phyloP scores from a whole-genome alignment of 371 early-diverging fungal species.

The Syncephalastrum contaminatum region DNA sequence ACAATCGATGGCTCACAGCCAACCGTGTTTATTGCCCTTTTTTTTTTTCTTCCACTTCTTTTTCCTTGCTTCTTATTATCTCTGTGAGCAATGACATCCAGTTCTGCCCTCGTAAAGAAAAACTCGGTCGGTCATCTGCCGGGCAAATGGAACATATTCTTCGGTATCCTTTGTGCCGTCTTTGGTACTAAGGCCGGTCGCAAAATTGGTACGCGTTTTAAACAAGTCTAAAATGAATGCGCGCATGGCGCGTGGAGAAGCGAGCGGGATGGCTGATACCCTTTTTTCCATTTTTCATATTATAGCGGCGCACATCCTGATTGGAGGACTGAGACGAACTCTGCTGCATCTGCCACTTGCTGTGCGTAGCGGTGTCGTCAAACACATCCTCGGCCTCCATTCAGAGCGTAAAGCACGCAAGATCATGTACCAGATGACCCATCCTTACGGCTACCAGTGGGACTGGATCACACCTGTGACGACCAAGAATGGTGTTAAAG shows the following conservation, averaged over 20 bases:
- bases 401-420: slow-evolving; percentile 2
- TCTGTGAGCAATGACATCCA: not conserved
- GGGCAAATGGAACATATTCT: not conserved
- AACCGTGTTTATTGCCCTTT: too few relatives aligned
- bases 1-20: not conserved
- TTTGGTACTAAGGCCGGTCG: slow-evolving; percentile 13
- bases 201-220: slow-evolving; percentile 9
- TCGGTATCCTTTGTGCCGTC: slow-evolving; percentile 11
- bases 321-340: not conserved
- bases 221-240: not conserved
- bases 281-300: not conserved
- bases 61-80: not conserved
- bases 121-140: too few relatives aligned
- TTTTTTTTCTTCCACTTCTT: not conserved
- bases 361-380: slow-evolving; percentile 4
- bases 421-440: not conserved
- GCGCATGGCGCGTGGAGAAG: too few relatives aligned
- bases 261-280: too few relatives aligned
- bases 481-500: slow-evolving; percentile 7
- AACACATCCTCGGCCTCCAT: not conserved
- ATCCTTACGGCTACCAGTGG: slow-evolving; percentile 18
- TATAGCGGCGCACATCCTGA: slow-evolving; percentile 15
- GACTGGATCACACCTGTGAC: slow-evolving; percentile 12
- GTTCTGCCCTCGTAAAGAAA: too few relatives aligned
- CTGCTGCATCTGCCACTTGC: slow-evolving; percentile 8